These are phyloP conservation scores for Phellopilus nigrolimitatus DNA, from an alignment of 1,284 basidiomycete genomes.

Conservation along the genomic window DNA sequence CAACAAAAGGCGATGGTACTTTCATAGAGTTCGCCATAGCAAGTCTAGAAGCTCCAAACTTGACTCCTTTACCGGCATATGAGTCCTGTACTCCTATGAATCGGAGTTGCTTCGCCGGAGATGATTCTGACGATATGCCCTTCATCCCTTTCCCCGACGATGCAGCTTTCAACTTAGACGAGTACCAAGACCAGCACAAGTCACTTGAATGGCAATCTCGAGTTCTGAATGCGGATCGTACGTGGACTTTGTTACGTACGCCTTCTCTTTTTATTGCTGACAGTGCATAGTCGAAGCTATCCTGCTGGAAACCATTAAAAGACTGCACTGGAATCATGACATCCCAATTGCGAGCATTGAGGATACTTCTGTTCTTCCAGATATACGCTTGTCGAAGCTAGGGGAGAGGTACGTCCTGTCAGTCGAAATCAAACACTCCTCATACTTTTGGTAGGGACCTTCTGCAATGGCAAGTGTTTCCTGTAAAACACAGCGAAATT, in stretches of 20 bases:
- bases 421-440: background rate
- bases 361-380: slow-evolving; percentile 35
- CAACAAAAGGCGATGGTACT: background rate
- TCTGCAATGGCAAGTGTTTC: slow-evolving; percentile 19
- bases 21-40: background rate
- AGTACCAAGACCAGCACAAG: slow-evolving; percentile 39
- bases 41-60: slow-evolving; percentile 23
- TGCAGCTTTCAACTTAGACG: slow-evolving; percentile 37
- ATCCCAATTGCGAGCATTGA: slow-evolving; percentile 41
- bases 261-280: slow-evolving; percentile 10
- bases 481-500: slow-evolving; percentile 7
- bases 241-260: slow-evolving; percentile 24
- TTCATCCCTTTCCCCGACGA: slow-evolving; percentile 61
- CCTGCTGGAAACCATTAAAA: slow-evolving; percentile 43
- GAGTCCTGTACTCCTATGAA: slow-evolving; percentile 46
- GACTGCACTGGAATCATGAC: slow-evolving; percentile 32
- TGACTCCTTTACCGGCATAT: slow-evolving; percentile 38
- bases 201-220: slow-evolving; percentile 43
- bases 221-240: slow-evolving; percentile 45
- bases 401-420: slow-evolving; percentile 31
- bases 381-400: slow-evolving; percentile 29
- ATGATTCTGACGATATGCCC: slow-evolving; percentile 48
- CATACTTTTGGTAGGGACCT: slow-evolving; percentile 18
- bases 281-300: background rate
- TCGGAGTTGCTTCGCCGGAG: slow-evolving; percentile 43